phyloP scores from a whole-genome alignment of 2,329 filamentous ascomycete species.

The Stagonosporopsis cucurbitacearum region DNA sequence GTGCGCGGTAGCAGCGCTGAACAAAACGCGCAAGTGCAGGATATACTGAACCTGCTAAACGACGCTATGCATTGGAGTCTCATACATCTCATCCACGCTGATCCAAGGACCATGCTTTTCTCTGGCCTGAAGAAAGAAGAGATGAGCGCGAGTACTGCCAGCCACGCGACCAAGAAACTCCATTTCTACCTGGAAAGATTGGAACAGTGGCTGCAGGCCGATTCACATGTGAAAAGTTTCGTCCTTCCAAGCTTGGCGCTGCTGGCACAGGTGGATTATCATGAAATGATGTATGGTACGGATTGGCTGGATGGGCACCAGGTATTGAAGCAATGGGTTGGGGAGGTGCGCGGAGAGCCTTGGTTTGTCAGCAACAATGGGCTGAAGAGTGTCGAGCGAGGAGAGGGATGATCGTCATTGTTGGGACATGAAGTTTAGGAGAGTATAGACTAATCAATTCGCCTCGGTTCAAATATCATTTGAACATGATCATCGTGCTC shows the following conservation, averaged over 20 bases:
- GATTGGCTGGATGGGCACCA: constrained; percentile 24
- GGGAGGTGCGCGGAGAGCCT: constrained; percentile 12
- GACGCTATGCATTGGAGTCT: constrained; percentile 15
- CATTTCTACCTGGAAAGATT: constrained; percentile 10
- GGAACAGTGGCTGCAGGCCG: constrained; percentile 21
- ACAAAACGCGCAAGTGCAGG: constrained; percentile 17
- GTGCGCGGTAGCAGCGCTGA: constrained; percentile 11
- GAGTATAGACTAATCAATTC: not conserved
- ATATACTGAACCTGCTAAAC: constrained; percentile 13
- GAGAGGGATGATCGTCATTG: constrained; percentile 10
- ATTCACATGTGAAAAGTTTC: constrained; percentile 7
- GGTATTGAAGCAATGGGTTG: constrained; percentile 18
- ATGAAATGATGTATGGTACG: constrained; percentile 18
- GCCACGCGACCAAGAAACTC: constrained; percentile 7
- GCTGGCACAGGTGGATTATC: constrained; percentile 22
- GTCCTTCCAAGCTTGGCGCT: constrained; percentile 25
- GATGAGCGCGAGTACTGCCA: constrained; percentile 7
- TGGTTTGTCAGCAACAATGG: constrained; percentile 18
- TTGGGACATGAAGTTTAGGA: not conserved
- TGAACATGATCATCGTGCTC: not conserved
- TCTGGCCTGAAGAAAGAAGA: constrained; percentile 13
- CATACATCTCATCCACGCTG: constrained; percentile 8
- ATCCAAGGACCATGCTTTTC: constrained; percentile 15
- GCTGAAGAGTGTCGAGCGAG: constrained; percentile 17
- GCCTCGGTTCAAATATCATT: not conserved